phyloP scores from a whole-genome alignment of 331 rosid species.

The Prunus yedoensis region DNA sequence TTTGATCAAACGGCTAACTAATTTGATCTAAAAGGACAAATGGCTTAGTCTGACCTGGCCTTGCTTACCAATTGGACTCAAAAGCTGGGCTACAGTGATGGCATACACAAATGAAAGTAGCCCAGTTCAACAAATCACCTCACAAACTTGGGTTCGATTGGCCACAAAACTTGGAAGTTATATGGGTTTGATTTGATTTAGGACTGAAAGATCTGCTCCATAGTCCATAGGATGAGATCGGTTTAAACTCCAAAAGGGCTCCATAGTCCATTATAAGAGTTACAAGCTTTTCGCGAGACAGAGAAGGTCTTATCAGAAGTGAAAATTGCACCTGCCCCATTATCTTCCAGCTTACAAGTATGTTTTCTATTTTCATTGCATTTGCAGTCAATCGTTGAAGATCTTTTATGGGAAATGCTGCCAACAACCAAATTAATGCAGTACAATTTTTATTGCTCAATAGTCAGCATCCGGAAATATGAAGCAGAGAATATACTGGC shows the following conservation, averaged over 20 bases:
- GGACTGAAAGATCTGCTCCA: too few species aligned
- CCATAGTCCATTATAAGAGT: too few species aligned
- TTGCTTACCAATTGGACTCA: not conserved
- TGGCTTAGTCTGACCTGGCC: not conserved
- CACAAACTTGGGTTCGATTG: not conserved
- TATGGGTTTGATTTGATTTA: too few species aligned
- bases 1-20: too few species aligned
- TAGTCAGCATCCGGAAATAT: not conserved
- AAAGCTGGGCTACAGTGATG: not conserved
- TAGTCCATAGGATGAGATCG: too few species aligned
- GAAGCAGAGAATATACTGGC: slow-evolving; percentile 8
- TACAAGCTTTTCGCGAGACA: not conserved
- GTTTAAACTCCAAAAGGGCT: too few species aligned
- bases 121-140: too few species aligned
- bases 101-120: not conserved
- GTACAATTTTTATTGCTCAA: not conserved
- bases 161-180: not conserved
- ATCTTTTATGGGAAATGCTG: too few species aligned
- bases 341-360: too few species aligned
- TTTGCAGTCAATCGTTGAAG: not conserved
- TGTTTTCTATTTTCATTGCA: not conserved
- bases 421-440: not conserved
- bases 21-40: not conserved
- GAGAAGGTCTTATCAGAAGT: too few species aligned
- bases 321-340: not conserved